Evolutionary conservation across 106 monocot species (phyloP).

Genomic region (Platanthera zijinensis): DNA sequence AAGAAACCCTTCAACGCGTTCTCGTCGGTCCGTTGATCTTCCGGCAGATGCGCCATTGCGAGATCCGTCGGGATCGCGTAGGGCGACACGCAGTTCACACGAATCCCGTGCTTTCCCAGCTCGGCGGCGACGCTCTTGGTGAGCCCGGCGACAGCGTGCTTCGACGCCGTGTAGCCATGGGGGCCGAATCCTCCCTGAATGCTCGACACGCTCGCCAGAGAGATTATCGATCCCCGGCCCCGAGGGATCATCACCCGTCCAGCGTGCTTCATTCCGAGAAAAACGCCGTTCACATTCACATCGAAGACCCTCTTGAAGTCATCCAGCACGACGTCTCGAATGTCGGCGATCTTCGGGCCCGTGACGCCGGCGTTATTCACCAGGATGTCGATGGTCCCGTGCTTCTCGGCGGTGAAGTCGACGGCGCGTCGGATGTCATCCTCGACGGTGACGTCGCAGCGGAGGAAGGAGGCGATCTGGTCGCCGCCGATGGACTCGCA

Average conservation of each 20-base stretch:
- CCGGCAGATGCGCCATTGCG: constrained; percentile 7
- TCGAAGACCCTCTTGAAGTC: constrained; percentile 38
- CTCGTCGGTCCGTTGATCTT: constrained; percentile 16
- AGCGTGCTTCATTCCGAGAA: constrained; percentile 49
- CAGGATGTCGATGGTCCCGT: constrained; percentile 66
- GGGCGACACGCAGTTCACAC: constrained; percentile 67
- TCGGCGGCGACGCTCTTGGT: constrained; percentile 35
- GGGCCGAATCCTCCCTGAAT: constrained; percentile 23
- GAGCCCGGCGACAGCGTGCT: constrained; percentile 41
- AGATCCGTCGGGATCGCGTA: constrained; percentile 30
- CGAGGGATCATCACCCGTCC: constrained; percentile 45
- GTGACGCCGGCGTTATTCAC: constrained; percentile 70
- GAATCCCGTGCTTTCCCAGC: constrained; percentile 43
- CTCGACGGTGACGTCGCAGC: constrained; percentile 71
- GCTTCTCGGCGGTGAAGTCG: constrained; percentile 33
- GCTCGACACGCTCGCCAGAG: constrained; percentile 30
- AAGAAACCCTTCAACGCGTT: constrained; percentile 24
- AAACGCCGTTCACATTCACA: constrained; percentile 21
- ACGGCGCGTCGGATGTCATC: constrained; percentile 51
- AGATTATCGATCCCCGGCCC: constrained; percentile 33
- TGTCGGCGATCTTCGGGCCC: constrained; percentile 7
- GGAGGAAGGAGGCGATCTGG: constrained; percentile 34
- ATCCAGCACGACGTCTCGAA: constrained; percentile 3
- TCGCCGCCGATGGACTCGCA: constrained; percentile 49
- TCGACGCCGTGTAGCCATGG: constrained; percentile 33